phyloP scores from a whole-genome alignment of 2,329 filamentous ascomycete genomes.

The Fusarium sp. region DNA sequence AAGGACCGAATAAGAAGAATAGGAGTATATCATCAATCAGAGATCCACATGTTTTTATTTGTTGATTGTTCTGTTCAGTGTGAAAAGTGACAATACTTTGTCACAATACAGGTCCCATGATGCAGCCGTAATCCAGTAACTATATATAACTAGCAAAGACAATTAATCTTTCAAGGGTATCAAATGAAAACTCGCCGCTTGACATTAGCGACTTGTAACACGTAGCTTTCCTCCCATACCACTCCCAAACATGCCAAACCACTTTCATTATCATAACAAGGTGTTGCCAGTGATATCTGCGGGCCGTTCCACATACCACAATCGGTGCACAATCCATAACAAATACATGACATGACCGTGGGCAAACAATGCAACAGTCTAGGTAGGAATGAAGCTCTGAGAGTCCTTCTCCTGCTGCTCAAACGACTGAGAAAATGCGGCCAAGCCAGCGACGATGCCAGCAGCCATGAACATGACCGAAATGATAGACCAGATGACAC shows the following conservation, averaged over 20 bases:
- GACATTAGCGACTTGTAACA: constrained; percentile 2
- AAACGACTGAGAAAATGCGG: constrained; percentile 78
- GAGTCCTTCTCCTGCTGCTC: constrained; percentile 76
- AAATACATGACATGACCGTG: not conserved
- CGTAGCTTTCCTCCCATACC: constrained; percentile 8
- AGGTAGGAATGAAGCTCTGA: constrained; percentile 70
- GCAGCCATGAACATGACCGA: constrained; percentile 76
- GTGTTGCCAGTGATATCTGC: constrained; percentile 6
- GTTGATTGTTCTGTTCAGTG: not conserved
- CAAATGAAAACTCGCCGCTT: constrained; percentile 24
- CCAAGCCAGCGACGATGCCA: constrained; percentile 80
- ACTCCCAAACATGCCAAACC: not conserved
- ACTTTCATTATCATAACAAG: constrained; percentile 34
- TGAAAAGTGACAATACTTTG: not conserved
- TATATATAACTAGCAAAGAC: constrained; percentile 8
- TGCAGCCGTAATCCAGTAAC: not conserved
- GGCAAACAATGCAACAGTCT: not conserved
- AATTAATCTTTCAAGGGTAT: constrained; percentile 33
- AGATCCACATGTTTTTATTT: not conserved
- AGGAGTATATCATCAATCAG: not conserved
- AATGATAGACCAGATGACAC: constrained; percentile 80
- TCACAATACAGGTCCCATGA: not conserved
- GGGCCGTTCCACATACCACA: not conserved
- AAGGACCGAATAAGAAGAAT: constrained; percentile 27
- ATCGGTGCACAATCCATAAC: not conserved